Conservation (phyloP, 2,329 filamentous ascomycete species). For the Diplodia sapinea region DNA sequence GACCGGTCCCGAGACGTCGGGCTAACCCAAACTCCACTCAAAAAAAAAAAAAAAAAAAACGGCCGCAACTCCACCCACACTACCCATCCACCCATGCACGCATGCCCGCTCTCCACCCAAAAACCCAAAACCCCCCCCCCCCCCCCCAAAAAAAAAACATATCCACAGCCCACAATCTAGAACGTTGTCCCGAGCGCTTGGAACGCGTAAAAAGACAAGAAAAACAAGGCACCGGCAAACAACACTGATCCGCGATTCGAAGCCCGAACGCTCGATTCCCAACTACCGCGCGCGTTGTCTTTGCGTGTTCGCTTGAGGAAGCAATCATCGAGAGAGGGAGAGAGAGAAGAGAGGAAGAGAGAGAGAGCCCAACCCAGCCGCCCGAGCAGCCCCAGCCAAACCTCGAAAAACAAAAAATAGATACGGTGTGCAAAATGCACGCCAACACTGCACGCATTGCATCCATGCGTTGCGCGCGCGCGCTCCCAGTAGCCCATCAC, state of each 20-base stretch:
- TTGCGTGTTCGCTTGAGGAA: too few relatives aligned
- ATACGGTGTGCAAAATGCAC: not conserved
- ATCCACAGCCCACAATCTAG: not conserved
- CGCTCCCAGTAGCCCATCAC: not conserved
- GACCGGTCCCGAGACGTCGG: not conserved
- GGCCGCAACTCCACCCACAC: not conserved
- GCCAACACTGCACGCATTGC: not conserved
- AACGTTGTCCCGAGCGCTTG: not conserved
- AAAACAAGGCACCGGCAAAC: not conserved
- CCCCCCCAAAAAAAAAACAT: not conserved
- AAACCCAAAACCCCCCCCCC: not conserved
- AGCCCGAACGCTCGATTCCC: too few relatives aligned
- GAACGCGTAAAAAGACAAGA: not conserved
- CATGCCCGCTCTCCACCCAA: not conserved
- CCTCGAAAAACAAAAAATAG: not conserved
- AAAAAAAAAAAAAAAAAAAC: too few relatives aligned
- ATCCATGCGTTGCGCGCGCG: not conserved
- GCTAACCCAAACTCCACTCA: not conserved
- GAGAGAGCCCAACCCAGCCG: not conserved
- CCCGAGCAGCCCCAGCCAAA: not conserved
- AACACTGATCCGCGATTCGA: not conserved
- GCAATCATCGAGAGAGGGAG: too few relatives aligned
- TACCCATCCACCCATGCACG: not conserved
- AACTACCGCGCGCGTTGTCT: too few relatives aligned
- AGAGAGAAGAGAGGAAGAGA: not conserved